These are phyloP conservation scores for Agrocybe praecox DNA, from an alignment of 768 basidiomycete species.

Conservation along the genomic window DNA sequence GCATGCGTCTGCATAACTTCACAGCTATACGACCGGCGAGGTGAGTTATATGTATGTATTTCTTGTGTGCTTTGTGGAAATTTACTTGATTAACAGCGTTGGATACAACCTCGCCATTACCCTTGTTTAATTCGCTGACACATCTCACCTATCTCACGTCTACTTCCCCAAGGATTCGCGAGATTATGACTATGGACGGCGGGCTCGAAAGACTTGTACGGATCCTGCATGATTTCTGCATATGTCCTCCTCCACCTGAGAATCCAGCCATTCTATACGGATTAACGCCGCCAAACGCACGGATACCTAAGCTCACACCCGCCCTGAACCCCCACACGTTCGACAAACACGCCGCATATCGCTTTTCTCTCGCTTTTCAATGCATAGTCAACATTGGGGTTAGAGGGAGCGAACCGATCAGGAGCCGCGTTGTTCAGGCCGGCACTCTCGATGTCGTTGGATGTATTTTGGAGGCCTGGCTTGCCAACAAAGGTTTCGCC, in stretches of 20 bases:
- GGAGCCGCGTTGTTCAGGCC: slow-evolving; percentile 91
- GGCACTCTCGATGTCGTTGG: slow-evolving; percentile 94
- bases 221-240: slow-evolving; percentile 87
- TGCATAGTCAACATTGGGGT: slow-evolving; percentile 98
- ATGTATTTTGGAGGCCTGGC: slow-evolving; percentile 91
- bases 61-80: slow-evolving; percentile 16
- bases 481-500: slow-evolving; percentile 85
- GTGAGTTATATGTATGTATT: slow-evolving; percentile 43
- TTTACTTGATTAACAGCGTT: slow-evolving; percentile 36
- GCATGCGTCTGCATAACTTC: slow-evolving; percentile 94
- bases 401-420: slow-evolving; percentile 88
- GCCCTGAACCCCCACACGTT: slow-evolving; percentile 69
- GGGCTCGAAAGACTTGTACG: slow-evolving; percentile 94
- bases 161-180: slow-evolving; percentile 95
- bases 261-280: slow-evolving; percentile 79
- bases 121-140: slow-evolving; percentile 59
- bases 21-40: slow-evolving; percentile 92
- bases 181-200: slow-evolving; percentile 98
- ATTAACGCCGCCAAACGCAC: slow-evolving; percentile 65
- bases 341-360: slow-evolving; percentile 85
- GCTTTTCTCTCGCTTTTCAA: slow-evolving; percentile 93
- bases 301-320: slow-evolving; percentile 55
- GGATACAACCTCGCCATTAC: slow-evolving; percentile 51
- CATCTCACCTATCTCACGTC: slow-evolving; percentile 97
- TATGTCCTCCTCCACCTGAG: slow-evolving; percentile 81